Evolutionary conservation across 2,329 filamentous ascomycete species (phyloP).

Genomic region (Hypoxylon sp.): DNA sequence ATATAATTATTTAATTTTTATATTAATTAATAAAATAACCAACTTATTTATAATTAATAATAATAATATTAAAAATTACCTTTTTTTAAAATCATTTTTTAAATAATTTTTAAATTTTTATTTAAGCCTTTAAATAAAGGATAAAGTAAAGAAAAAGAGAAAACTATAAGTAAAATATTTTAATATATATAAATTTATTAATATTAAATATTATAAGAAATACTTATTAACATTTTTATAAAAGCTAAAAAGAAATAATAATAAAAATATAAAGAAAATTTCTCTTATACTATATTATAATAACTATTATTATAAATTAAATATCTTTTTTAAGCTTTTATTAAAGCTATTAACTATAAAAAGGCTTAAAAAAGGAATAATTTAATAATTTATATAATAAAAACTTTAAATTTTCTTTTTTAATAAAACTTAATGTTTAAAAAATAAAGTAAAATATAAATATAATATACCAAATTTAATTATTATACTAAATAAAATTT

Average conservation of each 20-base stretch:
- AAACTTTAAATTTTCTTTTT: neutral
- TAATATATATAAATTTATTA: neutral
- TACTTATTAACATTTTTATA: slow-evolving; percentile 2
- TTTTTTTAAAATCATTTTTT: neutral
- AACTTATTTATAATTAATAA: neutral
- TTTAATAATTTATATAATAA: too few species aligned
- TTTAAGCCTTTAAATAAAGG: neutral
- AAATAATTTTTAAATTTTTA: too few species aligned
- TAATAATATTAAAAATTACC: neutral
- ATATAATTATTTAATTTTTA: too few species aligned
- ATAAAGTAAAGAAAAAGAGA: neutral
- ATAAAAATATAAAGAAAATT: too few species aligned
- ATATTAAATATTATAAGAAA: slow-evolving; percentile 2
- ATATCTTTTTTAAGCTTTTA: neutral
- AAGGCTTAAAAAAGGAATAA: too few species aligned
- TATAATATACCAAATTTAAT: slow-evolving; percentile 1
- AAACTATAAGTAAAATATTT: neutral
- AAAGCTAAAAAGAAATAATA: neutral
- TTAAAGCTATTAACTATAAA: too few species aligned
- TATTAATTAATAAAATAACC: neutral
- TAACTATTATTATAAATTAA: neutral
- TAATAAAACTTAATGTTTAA: slow-evolving; percentile 4
- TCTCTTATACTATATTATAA: neutral
- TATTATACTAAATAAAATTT: slow-evolving; percentile 10
- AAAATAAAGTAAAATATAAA: slow-evolving; percentile 2